Conservation (phyloP, 352 stramenopile genomes). For the Saprolegnia diclina region DNA sequence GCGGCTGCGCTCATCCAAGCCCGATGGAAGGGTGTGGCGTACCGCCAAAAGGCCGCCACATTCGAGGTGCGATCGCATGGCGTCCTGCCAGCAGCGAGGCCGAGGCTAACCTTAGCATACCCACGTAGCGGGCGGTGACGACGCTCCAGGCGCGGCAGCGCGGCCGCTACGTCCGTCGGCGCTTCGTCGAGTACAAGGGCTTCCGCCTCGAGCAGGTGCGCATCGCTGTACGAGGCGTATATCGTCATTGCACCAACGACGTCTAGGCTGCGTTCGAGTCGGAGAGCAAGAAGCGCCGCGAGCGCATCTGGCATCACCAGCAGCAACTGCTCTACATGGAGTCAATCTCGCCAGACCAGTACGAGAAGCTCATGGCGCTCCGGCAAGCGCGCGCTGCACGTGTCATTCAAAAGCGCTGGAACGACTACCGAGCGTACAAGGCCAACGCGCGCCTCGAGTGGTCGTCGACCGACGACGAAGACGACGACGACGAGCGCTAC, state of each 20-base stretch:
- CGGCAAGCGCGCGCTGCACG: slow-evolving; percentile 39
- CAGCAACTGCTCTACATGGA: slow-evolving; percentile 64
- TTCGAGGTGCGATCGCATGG: slow-evolving; percentile 34
- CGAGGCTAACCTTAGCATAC: slow-evolving; percentile 6
- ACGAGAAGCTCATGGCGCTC: slow-evolving; percentile 42
- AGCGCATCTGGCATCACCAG: slow-evolving; percentile 54
- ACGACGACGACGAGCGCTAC: slow-evolving; percentile 22
- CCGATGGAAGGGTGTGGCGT: slow-evolving; percentile 37
- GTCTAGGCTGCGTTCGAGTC: slow-evolving; percentile 39
- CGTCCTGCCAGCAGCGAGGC: not conserved
- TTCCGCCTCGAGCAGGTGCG: slow-evolving; percentile 50
- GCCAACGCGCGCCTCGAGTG: slow-evolving; percentile 9
- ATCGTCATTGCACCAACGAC: not conserved
- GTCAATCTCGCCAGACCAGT: slow-evolving; percentile 42
- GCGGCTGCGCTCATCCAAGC: slow-evolving; percentile 55
- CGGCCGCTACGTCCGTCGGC: slow-evolving; percentile 45
- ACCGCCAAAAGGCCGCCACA: slow-evolving; percentile 32
- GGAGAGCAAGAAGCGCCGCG: slow-evolving; percentile 41
- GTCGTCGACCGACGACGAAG: slow-evolving; percentile 4
- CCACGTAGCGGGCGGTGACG: slow-evolving; percentile 42
- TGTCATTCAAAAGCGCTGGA: slow-evolving; percentile 47
- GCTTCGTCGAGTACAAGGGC: slow-evolving; percentile 42
- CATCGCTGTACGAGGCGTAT: not conserved
- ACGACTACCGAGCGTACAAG: slow-evolving; percentile 7
- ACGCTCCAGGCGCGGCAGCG: slow-evolving; percentile 52